phyloP scores from a whole-genome alignment of 768 basidiomycete genomes.

The Boletus rex-veris region DNA sequence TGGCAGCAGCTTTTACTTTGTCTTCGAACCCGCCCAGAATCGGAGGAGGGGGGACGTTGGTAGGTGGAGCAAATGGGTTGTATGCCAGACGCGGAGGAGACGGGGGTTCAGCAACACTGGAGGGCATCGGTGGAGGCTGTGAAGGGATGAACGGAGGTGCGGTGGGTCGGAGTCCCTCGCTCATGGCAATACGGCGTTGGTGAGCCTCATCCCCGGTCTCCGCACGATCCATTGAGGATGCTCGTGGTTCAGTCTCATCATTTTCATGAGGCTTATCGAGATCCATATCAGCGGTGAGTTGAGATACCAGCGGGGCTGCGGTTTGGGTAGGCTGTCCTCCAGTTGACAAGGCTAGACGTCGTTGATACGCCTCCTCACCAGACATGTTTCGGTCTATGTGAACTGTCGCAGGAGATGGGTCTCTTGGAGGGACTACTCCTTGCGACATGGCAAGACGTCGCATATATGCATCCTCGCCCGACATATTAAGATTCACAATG shows the following conservation, averaged over 20 bases:
- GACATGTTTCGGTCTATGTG: conserved; percentile 46
- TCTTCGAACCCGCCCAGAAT: conserved; percentile 54
- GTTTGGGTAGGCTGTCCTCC: conserved; percentile 21
- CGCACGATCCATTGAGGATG: conserved; percentile 8
- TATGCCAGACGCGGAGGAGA: conserved; percentile 59
- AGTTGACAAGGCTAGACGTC: conserved; percentile 67
- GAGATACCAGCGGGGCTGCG: conserved; percentile 23
- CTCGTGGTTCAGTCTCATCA: conserved; percentile 1
- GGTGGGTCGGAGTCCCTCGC: conserved; percentile 34
- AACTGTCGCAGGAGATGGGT: conserved; percentile 32
- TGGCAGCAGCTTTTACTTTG: conserved; percentile 72
- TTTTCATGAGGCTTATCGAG: conserved; percentile 11
- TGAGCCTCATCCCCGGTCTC: conserved; percentile 71
- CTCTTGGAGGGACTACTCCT: conserved; percentile 20
- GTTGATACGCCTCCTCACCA: conserved; percentile 79
- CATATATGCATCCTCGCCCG: conserved; percentile 80
- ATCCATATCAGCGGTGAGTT: conserved; percentile 17
- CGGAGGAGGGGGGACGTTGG: conserved; percentile 59
- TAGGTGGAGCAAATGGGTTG: conserved; percentile 66
- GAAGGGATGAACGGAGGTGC: conserved; percentile 29
- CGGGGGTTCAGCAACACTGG: conserved; percentile 23
- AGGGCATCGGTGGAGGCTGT: conserved; percentile 21
- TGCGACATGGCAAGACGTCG: conserved; percentile 72
- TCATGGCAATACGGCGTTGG: conserved; percentile 58
- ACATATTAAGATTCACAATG: conserved; percentile 45